Evolutionary conservation across 2,329 filamentous ascomycete genomes (phyloP).

Genomic region (Cryphonectria carpinicola): DNA sequence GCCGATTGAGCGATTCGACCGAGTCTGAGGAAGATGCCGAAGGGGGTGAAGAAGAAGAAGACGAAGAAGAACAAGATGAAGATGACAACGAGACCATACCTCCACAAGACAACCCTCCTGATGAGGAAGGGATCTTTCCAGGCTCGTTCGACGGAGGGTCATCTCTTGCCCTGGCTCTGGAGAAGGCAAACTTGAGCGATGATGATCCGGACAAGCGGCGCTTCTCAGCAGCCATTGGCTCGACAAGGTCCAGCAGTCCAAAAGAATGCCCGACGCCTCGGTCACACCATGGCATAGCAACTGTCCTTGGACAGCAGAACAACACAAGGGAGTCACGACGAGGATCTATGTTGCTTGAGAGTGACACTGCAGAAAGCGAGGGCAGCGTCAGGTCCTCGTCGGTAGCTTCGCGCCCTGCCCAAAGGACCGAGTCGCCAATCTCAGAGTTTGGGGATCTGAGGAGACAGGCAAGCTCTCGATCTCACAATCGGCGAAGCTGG

Average conservation of each 20-base stretch:
- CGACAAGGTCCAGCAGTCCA: slow-evolving; percentile 86
- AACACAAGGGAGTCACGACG: slow-evolving; percentile 68
- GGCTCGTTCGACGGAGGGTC: slow-evolving; percentile 64
- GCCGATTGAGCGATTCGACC: slow-evolving; percentile 79
- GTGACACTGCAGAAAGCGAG: slow-evolving; percentile 84
- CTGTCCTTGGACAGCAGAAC: slow-evolving; percentile 59
- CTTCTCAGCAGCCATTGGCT: slow-evolving; percentile 67
- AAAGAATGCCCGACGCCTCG: slow-evolving; percentile 88
- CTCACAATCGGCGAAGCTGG: slow-evolving; percentile 84
- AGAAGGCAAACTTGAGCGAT: slow-evolving; percentile 47
- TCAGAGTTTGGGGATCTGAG: slow-evolving; percentile 81
- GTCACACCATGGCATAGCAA: slow-evolving; percentile 70
- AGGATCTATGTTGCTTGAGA: slow-evolving; percentile 79
- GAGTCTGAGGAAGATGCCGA: slow-evolving; percentile 60
- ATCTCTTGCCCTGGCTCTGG: slow-evolving; percentile 59
- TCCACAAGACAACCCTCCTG: slow-evolving; percentile 31
- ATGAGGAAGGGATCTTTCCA: slow-evolving; percentile 60
- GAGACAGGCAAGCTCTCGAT: slow-evolving; percentile 76
- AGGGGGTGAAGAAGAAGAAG: slow-evolving; percentile 39
- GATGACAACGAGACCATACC: slow-evolving; percentile 43
- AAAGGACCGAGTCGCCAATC: slow-evolving; percentile 85
- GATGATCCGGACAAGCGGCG: slow-evolving; percentile 46
- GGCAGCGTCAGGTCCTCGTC: slow-evolving; percentile 84
- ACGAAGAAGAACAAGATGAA: slow-evolving; percentile 40
- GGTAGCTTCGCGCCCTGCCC: slow-evolving; percentile 66